phyloP scores from a whole-genome alignment of 2,329 filamentous ascomycete genomes.

The Curvularia hawaiiensis region DNA sequence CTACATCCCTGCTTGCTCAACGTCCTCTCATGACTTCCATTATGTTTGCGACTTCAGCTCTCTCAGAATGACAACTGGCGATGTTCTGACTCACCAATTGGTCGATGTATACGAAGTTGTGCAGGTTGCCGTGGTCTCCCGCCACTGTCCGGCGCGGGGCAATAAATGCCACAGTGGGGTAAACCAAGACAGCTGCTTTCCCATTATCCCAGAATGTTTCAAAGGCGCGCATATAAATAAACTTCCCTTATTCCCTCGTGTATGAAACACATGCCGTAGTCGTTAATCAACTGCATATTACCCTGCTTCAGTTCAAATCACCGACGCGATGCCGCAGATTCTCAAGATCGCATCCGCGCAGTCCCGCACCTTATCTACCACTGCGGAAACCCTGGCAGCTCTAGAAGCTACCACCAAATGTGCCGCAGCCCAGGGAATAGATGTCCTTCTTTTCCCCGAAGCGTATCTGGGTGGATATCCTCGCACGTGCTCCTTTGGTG shows the following conservation, averaged over 20 bases:
- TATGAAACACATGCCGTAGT: neutral
- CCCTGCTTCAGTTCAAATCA: neutral
- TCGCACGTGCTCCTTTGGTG: conserved; percentile 78
- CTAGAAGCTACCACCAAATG: conserved; percentile 66
- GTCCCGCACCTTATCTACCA: conserved; percentile 53
- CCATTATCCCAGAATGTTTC: neutral
- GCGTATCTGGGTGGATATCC: conserved; percentile 93
- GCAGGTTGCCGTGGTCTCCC: neutral
- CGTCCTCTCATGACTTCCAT: neutral
- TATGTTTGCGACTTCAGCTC: neutral
- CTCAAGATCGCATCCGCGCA: conserved; percentile 58
- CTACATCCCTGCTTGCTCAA: neutral
- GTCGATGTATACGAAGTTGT: neutral
- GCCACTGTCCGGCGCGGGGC: conserved; percentile 1
- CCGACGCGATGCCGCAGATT: conserved; percentile 48
- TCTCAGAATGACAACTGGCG: neutral
- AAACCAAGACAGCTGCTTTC: neutral
- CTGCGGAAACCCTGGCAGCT: conserved; percentile 66
- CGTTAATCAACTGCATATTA: neutral
- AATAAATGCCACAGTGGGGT: conserved; percentile 7
- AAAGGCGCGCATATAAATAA: neutral
- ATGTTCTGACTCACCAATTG: neutral
- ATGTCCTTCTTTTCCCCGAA: conserved; percentile 88
- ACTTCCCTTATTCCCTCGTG: neutral
- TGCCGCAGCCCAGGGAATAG: conserved; percentile 64